Base-by-base conservation (phyloP, 1,284 basidiomycete genomes). In the Paramarasmius palmivorus region DNA sequence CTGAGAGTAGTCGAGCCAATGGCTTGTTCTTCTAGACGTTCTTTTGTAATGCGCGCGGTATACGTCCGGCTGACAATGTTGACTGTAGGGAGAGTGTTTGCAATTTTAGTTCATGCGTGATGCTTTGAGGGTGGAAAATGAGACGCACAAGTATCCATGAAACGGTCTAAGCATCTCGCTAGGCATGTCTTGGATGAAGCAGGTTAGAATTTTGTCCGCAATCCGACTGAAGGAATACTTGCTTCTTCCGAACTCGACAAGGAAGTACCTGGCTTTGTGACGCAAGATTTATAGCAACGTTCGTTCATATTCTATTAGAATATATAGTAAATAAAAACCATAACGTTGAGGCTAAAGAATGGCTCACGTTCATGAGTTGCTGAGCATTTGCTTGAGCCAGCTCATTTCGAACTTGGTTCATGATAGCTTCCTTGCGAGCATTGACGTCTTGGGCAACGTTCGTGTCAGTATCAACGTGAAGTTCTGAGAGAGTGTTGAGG, bases 121-220 rank as follows among this genome's bases (percentile, higher is more conserved):
- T 14, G 15, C 19, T 10, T 41, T 35, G 15, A 48, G 46, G 52
- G 50, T 50, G 38, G 39, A 22, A 36, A 52, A 25, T 40, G 22
- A 10, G 25, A 81, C 90, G 75, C 63, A 92, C 90, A 93, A 48
- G 89, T 88, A 70, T 93, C 90, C 73, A 93, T 78, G 66, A 92
- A 93, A 38, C 90, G 80, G 54, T 92, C 89, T 63, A 92, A 76
- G 66, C 92, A 93, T 53, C 83, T 76, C 10, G 81, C 72, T 40
- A 93, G 73, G 63, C 91, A 93, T 19, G 82, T 85, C 90, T 92
- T 37, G 12, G 44, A 44, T 40, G 23, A 40, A 12, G 25, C 25
- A 32, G 25, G 15, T 17, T 4, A 26, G 17, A 46, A 26, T 32
- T 12, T 23, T 44, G 19, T 25, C 22, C 44, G 25, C 26, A 53